phyloP scores from a whole-genome alignment of 257 asterid genomes.

The Eucommia ulmoides region DNA sequence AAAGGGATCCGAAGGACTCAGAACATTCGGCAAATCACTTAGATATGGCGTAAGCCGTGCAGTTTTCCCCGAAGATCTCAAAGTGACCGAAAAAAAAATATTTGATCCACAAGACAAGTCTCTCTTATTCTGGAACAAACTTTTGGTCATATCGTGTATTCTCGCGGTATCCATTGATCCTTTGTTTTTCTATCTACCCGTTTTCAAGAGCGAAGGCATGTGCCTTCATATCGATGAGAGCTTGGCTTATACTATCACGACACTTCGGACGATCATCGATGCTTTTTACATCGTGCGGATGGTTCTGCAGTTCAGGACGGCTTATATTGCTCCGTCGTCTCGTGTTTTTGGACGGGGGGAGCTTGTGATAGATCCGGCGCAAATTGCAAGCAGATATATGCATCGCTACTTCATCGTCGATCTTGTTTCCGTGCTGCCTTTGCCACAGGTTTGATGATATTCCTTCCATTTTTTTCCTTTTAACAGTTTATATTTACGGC shows the following conservation, averaged over 20 bases:
- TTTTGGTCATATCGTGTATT: constrained; percentile 65
- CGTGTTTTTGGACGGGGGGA: constrained; percentile 99
- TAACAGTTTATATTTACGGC: not conserved
- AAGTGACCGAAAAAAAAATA: constrained; percentile 51
- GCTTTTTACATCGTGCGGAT: constrained; percentile 58
- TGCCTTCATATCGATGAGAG: constrained; percentile 71
- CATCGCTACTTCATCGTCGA: constrained; percentile 79
- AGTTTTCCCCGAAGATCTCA: constrained; percentile 89
- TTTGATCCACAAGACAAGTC: constrained; percentile 95
- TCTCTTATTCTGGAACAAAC: constrained; percentile 80
- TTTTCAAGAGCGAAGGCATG: constrained; percentile 48
- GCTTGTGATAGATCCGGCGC: constrained; percentile 82
- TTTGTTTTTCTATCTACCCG: constrained; percentile 78
- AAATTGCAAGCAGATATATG: constrained; percentile 67
- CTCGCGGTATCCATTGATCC: constrained; percentile 85
- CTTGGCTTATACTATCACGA: constrained; percentile 59
- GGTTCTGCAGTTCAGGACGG: constrained; percentile 82
- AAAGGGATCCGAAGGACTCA: constrained; percentile 74
- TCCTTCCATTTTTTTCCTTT: not conserved
- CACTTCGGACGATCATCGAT: constrained; percentile 62
- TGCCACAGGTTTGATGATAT: constrained; percentile 64
- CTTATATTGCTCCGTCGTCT: constrained; percentile 97
- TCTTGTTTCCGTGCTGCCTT: constrained; percentile 77
- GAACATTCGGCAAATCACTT: constrained; percentile 67
- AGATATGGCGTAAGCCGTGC: constrained; percentile 72